phyloP scores from a whole-genome alignment of 2,329 filamentous ascomycete genomes.

The Coleophoma crateriformis region DNA sequence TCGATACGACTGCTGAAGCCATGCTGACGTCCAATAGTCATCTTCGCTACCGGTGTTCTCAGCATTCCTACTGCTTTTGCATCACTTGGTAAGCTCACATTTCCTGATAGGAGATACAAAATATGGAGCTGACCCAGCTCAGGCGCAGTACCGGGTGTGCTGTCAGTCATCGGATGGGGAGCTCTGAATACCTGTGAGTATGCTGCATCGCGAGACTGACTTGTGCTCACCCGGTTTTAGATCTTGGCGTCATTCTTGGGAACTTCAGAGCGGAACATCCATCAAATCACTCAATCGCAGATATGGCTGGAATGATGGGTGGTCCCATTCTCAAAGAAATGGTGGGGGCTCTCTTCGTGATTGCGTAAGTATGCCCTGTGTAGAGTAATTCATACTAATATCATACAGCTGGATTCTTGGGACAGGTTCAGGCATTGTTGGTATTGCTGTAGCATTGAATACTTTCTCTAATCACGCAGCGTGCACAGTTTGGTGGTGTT shows the following conservation, averaged over 20 bases:
- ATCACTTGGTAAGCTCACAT: constrained; percentile 22
- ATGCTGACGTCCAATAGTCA: constrained; percentile 13
- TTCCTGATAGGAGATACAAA: too few relatives aligned
- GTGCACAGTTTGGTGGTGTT: constrained; percentile 53
- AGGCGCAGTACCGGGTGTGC: constrained; percentile 34
- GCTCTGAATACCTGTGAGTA: constrained; percentile 24
- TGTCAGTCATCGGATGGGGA: constrained; percentile 35
- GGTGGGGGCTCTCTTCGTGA: constrained; percentile 47
- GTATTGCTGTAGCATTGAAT: constrained; percentile 53
- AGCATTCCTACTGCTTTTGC: constrained; percentile 37
- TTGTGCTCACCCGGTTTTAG: not conserved
- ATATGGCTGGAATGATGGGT: constrained; percentile 53
- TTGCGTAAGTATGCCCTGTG: constrained; percentile 36
- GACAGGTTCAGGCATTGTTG: constrained; percentile 51
- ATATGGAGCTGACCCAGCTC: too few relatives aligned
- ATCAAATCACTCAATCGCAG: constrained; percentile 45
- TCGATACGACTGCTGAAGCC: too few relatives aligned
- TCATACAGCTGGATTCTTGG: constrained; percentile 34
- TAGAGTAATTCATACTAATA: too few relatives aligned
- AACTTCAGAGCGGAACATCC: constrained; percentile 45
- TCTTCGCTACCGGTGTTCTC: constrained; percentile 36
- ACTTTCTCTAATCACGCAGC: constrained; percentile 50
- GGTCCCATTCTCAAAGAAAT: constrained; percentile 46
- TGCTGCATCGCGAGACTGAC: not conserved
- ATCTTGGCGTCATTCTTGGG: constrained; percentile 41